These are phyloP conservation scores for Vicia sativa DNA, from an alignment of 306 rosid species.

Conservation along the genomic window DNA sequence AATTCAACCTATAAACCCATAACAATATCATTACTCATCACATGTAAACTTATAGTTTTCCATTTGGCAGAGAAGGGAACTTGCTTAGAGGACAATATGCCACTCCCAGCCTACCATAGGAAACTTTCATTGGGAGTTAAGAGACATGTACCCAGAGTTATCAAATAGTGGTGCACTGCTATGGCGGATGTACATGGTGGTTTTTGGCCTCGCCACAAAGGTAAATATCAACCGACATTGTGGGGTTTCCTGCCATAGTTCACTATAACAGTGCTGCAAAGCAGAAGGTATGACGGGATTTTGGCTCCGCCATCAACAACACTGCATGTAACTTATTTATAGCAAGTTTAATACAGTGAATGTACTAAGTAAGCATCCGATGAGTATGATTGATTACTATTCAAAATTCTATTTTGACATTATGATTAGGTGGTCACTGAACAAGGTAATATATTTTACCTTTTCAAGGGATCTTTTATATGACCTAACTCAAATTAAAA, in stretches of 20 bases:
- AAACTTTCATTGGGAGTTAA: not conserved
- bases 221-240: too few relatives aligned
- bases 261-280: too few relatives aligned
- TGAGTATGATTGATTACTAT: not conserved
- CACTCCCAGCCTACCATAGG: not conserved
- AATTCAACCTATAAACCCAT: conserved; percentile 15
- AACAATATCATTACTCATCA: not conserved
- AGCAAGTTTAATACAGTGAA: not conserved
- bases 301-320: too few relatives aligned
- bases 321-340: conserved; percentile 5
- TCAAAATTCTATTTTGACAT: conserved; percentile 5
- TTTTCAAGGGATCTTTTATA: conserved; percentile 1
- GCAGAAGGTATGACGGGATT: too few relatives aligned
- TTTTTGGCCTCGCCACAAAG: too few relatives aligned
- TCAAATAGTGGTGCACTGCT: too few relatives aligned
- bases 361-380: not conserved
- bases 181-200: too few relatives aligned
- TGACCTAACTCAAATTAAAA: conserved; percentile 1
- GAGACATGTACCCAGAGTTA: too few relatives aligned
- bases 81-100: conserved; percentile 2
- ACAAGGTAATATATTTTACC: too few relatives aligned
- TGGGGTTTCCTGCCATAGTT: too few relatives aligned
- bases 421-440: not conserved
- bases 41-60: conserved; percentile 4
- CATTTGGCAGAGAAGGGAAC: not conserved